Evolutionary conservation across 257 asterid genomes (phyloP).

Genomic region (Thymus quinquecostatus): DNA sequence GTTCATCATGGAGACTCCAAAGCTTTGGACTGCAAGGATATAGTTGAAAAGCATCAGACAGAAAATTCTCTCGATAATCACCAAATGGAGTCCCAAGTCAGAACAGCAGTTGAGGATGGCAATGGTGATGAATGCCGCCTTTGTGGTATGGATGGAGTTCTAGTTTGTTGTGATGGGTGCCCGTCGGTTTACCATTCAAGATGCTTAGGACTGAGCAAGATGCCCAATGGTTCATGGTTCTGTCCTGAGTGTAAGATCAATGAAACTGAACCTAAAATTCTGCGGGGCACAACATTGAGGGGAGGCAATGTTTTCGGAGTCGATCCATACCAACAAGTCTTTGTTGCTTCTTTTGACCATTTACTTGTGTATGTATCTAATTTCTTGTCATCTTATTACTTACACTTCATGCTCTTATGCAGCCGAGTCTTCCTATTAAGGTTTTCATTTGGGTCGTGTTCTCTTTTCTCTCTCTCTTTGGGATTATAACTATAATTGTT

Average conservation of each 20-base stretch:
- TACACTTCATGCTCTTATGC: slow-evolving; percentile 26
- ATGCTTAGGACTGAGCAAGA: slow-evolving; percentile 79
- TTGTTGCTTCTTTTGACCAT: slow-evolving; percentile 74
- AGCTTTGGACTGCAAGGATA: slow-evolving; percentile 56
- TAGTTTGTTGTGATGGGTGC: slow-evolving; percentile 91
- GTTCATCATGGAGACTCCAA: slow-evolving; percentile 64
- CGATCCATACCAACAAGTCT: slow-evolving; percentile 64
- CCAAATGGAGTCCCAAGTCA: slow-evolving; percentile 40
- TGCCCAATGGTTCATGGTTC: slow-evolving; percentile 76
- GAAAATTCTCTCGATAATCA: slow-evolving; percentile 33
- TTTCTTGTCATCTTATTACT: slow-evolving; percentile 18
- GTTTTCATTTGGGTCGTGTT: not conserved
- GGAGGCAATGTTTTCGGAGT: slow-evolving; percentile 71
- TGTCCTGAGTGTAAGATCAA: slow-evolving; percentile 82
- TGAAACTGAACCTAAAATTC: slow-evolving; percentile 53
- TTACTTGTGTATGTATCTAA: slow-evolving; percentile 76
- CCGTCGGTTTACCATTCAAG: slow-evolving; percentile 81
- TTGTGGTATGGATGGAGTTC: slow-evolving; percentile 88
- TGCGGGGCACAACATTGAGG: slow-evolving; percentile 51
- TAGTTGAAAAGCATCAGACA: slow-evolving; percentile 39
- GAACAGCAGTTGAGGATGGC: slow-evolving; percentile 54
- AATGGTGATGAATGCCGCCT: slow-evolving; percentile 90
- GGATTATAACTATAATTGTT: slow-evolving; percentile 28
- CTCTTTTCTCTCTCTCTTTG: slow-evolving; percentile 10
- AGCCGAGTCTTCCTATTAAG: slow-evolving; percentile 10